A percentile compares a stretch with the other conserved stretches of the same genome.
Conservation (phyloP, 2,329 filamentous ascomycete genomes). For the Cylindrodendrum hubeiense region DNA sequence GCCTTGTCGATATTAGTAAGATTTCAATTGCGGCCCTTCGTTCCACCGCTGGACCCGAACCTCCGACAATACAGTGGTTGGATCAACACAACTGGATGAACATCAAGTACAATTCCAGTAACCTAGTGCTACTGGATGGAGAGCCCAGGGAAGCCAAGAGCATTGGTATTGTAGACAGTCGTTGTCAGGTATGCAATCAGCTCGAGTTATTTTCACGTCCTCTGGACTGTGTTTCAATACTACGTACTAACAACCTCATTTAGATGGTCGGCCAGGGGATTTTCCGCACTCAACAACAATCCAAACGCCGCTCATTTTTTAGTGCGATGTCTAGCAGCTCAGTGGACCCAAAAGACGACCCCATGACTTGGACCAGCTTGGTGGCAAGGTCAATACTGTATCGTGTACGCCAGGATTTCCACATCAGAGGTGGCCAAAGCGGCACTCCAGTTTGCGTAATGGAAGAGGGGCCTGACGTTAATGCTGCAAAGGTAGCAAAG, state of each 20-base stretch:
- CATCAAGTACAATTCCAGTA: slow-evolving; percentile 1
- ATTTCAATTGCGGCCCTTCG: not conserved
- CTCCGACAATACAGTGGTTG: not conserved
- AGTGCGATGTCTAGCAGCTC: not conserved
- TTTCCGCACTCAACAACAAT: not conserved
- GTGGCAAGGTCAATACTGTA: not conserved
- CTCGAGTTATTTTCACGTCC: not conserved
- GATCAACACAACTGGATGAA: not conserved
- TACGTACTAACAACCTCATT: not conserved
- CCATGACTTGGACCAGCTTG: not conserved
- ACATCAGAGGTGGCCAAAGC: not conserved
- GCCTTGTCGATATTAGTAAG: not conserved
- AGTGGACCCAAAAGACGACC: not conserved
- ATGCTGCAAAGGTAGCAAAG: not conserved
- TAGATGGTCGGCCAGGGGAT: not conserved
- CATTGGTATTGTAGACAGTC: slow-evolving; percentile 3
- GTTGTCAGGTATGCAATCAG: not conserved
- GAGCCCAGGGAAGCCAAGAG: not conserved
- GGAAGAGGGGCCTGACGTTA: not conserved
- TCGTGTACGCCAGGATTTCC: not conserved
- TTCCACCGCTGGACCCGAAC: not conserved
- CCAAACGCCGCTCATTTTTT: not conserved
- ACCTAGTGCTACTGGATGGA: not conserved
- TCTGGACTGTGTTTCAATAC: not conserved
- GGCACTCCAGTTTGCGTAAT: not conserved